Conservation (phyloP, 2,329 filamentous ascomycete genomes). For the Bimuria novae-zelandiae region DNA sequence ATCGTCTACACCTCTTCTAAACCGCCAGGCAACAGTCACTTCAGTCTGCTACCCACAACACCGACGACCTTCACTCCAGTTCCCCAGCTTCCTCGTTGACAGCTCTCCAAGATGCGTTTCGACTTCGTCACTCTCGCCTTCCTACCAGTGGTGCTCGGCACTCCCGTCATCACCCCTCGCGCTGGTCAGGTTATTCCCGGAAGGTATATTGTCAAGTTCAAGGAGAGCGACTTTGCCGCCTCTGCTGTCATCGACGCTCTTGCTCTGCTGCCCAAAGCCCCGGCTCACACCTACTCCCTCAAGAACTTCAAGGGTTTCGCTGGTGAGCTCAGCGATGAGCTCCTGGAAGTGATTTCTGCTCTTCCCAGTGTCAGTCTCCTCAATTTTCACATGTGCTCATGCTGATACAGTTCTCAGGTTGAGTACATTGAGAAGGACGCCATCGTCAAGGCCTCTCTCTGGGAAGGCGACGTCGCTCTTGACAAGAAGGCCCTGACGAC, state of each 20-base stretch:
- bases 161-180: constrained; percentile 47
- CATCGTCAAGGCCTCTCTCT: constrained; percentile 34
- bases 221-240: constrained; percentile 38
- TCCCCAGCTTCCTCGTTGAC: constrained; percentile 14
- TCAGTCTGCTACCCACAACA: constrained; percentile 26
- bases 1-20: constrained; percentile 14
- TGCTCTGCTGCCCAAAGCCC: constrained; percentile 29
- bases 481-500: constrained; percentile 44
- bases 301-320: constrained; percentile 48
- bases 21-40: constrained; percentile 34
- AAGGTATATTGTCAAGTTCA: constrained; percentile 54
- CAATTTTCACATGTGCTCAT: neutral
- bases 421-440: constrained; percentile 49
- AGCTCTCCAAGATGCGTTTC: constrained; percentile 45
- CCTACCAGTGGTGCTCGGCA: constrained; percentile 42
- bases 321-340: constrained; percentile 38
- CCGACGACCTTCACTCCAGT: constrained; percentile 22
- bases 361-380: constrained; percentile 33
- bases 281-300: constrained; percentile 45
- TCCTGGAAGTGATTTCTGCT: constrained; percentile 34
- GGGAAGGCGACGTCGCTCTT: constrained; percentile 10
- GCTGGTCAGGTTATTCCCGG: constrained; percentile 45
- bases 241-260: constrained; percentile 34
- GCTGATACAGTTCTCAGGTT: constrained; percentile 29
- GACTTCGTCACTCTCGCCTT: constrained; percentile 44